Evolutionary conservation across 2,329 filamentous ascomycete species (phyloP), one percentile per base, ranked within the genome.

Genomic region (Sporothrix humicola): DNA sequence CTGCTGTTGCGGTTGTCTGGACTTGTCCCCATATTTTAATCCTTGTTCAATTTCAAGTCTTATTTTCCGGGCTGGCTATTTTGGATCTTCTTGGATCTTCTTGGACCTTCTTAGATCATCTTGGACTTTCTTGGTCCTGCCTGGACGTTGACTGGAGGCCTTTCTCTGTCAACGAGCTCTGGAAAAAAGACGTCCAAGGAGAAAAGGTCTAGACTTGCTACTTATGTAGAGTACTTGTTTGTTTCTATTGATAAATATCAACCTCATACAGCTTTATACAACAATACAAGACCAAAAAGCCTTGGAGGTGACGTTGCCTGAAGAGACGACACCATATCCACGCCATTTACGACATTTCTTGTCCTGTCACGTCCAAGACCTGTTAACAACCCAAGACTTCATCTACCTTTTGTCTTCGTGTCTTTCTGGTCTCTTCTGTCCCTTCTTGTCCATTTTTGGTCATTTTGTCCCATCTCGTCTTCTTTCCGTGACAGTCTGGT

Each of bases 61-160:
- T 54, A 70, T 70, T 70, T 70, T 42, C 68, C 68, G 52, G 68
- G 48, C 52, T 69, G 65, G 52, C 52, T 58, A 71, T 50, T 59
- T 50, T n/a, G 20, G 17, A 26, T 58, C 6, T 46, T 15, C 23
- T 48, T 8, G 37, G 42, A 54, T 52, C 17, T 52, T 15, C 50
- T 52, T 37, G 31, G 31, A 37, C 7, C 31, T 37, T 37, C 31
- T 37, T 37, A 7, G 50, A 17, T 52, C n/a, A 3, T 13, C 10
- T 31, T 20, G 26, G 54, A 59, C 23, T 37, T 13, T 3, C 26
- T 17, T 61, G 58, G 58, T 42, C 31, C 26, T 61, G 26, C 31
- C 58, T 61, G 26, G 31, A 42, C n/a, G 58, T 42, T 23, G 7
- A n/a, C 31, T 61, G 58, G 26, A 42, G 58, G 58, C 58, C 58